phyloP scores from a whole-genome alignment of 768 basidiomycete genomes.

The Phlegmacium glaucopus region DNA sequence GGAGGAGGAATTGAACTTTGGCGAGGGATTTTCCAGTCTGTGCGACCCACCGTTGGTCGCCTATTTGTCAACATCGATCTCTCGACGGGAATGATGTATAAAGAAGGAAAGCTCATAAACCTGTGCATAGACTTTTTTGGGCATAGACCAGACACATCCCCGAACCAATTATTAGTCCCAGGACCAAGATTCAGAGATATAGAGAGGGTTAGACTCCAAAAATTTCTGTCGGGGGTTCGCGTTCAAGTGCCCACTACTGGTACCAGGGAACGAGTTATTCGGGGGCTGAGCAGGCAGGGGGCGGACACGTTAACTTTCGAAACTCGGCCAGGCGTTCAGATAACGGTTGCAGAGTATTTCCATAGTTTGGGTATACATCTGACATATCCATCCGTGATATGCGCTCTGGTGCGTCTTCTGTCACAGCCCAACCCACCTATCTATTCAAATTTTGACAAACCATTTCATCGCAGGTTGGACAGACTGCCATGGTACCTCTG shows the following conservation, averaged over 20 bases:
- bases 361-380: constrained; percentile 27
- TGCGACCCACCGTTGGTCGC: constrained; percentile 60
- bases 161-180: constrained; percentile 15
- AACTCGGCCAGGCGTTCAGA: constrained; percentile 41
- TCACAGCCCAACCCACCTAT: background rate
- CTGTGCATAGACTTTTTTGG: constrained; percentile 56
- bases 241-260: constrained; percentile 26
- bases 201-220: constrained; percentile 38
- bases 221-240: constrained; percentile 34
- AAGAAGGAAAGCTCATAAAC: constrained; percentile 53
- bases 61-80: constrained; percentile 79
- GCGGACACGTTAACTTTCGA: constrained; percentile 48
- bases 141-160: background rate
- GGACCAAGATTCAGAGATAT: constrained; percentile 43
- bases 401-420: constrained; percentile 47
- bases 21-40: constrained; percentile 81
- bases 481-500: constrained; percentile 60
- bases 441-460: background rate
- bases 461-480: constrained; percentile 43
- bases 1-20: constrained; percentile 67
- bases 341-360: constrained; percentile 42
- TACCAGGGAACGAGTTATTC: constrained; percentile 44
- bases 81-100: constrained; percentile 74
- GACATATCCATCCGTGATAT: constrained; percentile 46
- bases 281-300: constrained; percentile 46